These are phyloP conservation scores for Zygosaccharomyces pseudobailii DNA, from an alignment of 1,139 yeast genomes.

Conservation along the genomic window DNA sequence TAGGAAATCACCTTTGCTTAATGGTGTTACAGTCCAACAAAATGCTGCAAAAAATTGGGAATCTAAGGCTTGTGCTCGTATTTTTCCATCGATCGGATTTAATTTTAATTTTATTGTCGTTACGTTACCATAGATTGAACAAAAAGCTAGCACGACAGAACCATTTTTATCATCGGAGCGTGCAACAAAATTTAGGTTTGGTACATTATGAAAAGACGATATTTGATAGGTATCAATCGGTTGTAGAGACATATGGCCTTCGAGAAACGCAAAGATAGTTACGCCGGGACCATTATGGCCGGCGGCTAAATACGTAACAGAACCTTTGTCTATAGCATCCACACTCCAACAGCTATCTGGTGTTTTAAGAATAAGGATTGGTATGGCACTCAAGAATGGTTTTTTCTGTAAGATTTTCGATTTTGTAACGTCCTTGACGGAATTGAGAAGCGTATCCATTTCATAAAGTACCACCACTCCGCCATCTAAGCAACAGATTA, in stretches of 20 bases:
- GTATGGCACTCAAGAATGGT: conserved; percentile 4
- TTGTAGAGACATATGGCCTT: background rate
- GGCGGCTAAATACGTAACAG: conserved; percentile 17
- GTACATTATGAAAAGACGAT: conserved; percentile 18
- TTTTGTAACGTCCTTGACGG: background rate
- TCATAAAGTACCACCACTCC: conserved; percentile 14
- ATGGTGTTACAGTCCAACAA: conserved; percentile 21
- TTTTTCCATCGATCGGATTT: background rate
- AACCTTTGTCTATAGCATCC: conserved; percentile 14
- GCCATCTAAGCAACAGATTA: conserved; percentile 16
- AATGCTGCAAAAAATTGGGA: conserved; percentile 20
- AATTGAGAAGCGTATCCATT: conserved; percentile 3
- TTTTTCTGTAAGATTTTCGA: background rate
- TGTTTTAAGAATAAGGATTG: conserved; percentile 12
- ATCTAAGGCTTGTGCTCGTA: conserved; percentile 12
- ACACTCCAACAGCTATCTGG: conserved; percentile 26
- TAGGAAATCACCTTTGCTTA: conserved; percentile 18
- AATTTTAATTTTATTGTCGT: conserved; percentile 13
- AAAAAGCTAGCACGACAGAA: conserved; percentile 14
- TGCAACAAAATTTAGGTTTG: conserved; percentile 18
- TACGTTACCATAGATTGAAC: conserved; percentile 21
- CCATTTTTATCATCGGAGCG: conserved; percentile 10
- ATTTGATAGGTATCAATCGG: conserved; percentile 9
- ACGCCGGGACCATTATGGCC: conserved; percentile 27
- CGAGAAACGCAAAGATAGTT: conserved; percentile 14